These are phyloP conservation scores for Corchorus capsularis DNA, from an alignment of 345 rosid genomes.

Conservation along the genomic window DNA sequence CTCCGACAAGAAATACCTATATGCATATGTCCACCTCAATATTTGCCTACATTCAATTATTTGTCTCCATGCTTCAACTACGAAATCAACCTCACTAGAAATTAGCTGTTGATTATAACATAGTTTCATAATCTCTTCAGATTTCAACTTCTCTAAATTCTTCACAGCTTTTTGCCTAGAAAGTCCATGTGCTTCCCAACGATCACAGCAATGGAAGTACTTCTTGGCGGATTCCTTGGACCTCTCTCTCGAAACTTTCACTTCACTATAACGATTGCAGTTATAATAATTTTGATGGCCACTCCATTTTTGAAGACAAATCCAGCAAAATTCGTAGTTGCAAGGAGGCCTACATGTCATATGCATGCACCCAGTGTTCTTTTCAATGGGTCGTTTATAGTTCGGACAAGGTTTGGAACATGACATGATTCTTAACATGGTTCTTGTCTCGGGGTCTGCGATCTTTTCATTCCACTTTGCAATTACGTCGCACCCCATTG, in stretches of 20 bases:
- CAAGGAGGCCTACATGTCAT: background rate
- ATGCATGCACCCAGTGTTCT: conserved; percentile 1
- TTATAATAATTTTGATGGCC: no score
- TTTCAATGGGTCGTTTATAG: background rate
- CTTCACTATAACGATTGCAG: background rate
- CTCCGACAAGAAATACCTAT: conserved; percentile 28
- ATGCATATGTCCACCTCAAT: conserved; percentile 35
- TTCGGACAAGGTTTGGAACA: background rate
- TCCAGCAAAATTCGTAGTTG: background rate
- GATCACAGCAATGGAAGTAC: background rate
- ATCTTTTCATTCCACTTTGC: background rate
- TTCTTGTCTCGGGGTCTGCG: background rate
- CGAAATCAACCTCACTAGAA: background rate
- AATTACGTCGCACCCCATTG: background rate
- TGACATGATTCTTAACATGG: background rate
- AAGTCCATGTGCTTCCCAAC: background rate
- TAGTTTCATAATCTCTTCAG: background rate
- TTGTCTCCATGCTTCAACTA: conserved; percentile 31
- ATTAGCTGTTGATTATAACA: no score
- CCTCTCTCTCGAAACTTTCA: background rate
- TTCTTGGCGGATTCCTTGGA: background rate
- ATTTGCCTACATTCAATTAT: conserved; percentile 35
- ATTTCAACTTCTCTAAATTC: background rate
- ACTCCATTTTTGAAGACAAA: background rate
- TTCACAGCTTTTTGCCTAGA: background rate